These are phyloP conservation scores for Aspergillus bridgeri DNA, from an alignment of 495 filamentous ascomycete genomes.

Conservation along the genomic window DNA sequence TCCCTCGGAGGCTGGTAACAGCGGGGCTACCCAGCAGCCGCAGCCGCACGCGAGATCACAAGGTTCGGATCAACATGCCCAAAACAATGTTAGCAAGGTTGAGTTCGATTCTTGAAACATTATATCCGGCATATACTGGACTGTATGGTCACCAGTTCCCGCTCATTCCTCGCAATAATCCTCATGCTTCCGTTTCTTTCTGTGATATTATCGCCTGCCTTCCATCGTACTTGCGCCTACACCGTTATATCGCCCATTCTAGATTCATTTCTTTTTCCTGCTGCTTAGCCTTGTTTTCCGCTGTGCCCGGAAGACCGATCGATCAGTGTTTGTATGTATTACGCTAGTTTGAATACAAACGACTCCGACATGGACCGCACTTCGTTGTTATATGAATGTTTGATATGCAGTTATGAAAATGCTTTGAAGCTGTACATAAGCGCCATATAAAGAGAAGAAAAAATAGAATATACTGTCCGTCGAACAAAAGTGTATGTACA, in stretches of 20 bases:
- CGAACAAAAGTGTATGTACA: neutral
- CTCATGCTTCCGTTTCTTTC: neutral
- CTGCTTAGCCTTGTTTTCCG: neutral
- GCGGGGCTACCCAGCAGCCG: neutral
- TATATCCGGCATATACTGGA: neutral
- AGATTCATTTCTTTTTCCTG: neutral
- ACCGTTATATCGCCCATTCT: neutral
- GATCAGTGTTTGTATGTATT: neutral
- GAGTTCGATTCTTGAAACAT: slow-evolving; percentile 37
- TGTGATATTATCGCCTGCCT: neutral
- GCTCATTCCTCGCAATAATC: neutral
- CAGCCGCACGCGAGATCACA: neutral
- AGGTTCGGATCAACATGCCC: slow-evolving; percentile 13
- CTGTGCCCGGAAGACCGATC: neutral
- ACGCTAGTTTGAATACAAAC: neutral
- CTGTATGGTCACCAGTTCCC: neutral
- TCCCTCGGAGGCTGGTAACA: neutral
- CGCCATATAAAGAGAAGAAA: neutral
- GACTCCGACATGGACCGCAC: neutral
- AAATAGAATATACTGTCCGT: neutral
- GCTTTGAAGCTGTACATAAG: neutral
- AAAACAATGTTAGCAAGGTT: slow-evolving; percentile 36
- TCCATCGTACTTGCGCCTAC: neutral
- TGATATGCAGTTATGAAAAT: neutral
- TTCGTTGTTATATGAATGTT: neutral